These are phyloP conservation scores for Aspergillus sp. DNA, from an alignment of 2,329 filamentous ascomycete genomes.

Conservation along the genomic window DNA sequence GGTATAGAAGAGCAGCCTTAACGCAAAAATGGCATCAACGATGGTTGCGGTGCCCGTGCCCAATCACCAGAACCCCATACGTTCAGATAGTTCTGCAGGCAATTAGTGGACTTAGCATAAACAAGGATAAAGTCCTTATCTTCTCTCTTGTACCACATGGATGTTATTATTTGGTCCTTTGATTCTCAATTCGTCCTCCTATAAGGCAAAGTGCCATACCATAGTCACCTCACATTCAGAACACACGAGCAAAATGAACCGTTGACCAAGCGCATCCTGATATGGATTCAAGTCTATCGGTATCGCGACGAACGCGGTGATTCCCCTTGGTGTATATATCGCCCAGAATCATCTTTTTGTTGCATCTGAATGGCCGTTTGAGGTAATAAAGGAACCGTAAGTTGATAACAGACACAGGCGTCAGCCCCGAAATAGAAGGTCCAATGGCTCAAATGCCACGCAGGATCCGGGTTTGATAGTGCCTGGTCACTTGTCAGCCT, in stretches of 20 bases:
- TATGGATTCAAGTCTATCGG: no score
- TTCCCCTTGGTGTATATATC: no score
- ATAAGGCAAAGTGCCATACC: slow-evolving; percentile 20
- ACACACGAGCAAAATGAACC: slow-evolving; percentile 48
- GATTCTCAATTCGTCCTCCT: slow-evolving; percentile 29
- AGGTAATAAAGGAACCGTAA: no score
- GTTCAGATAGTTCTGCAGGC: slow-evolving; percentile 55
- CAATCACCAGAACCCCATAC: slow-evolving; percentile 62
- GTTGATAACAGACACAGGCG: no score
- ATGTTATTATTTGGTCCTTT: slow-evolving; percentile 44
- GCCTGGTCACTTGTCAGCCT: no score
- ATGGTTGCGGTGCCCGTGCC: slow-evolving; percentile 57
- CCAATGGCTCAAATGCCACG: no score
- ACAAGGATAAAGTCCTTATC: slow-evolving; percentile 14
- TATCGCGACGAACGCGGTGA: no score
- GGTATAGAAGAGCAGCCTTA: slow-evolving; percentile 54
- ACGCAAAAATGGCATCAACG: slow-evolving; percentile 55
- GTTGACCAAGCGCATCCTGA: no score
- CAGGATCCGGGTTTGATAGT: no score
- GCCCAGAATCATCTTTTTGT: no score
- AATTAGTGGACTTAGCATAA: slow-evolving; percentile 1
- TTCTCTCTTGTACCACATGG: slow-evolving; percentile 54
- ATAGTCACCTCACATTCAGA: slow-evolving; percentile 57
- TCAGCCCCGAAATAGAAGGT: no score
- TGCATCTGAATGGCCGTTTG: slow-evolving; percentile 28